Evolutionary conservation across 2,329 filamentous ascomycete species (phyloP), one percentile per base, ranked within the genome.

Genomic region (Fusarium equiseti): DNA sequence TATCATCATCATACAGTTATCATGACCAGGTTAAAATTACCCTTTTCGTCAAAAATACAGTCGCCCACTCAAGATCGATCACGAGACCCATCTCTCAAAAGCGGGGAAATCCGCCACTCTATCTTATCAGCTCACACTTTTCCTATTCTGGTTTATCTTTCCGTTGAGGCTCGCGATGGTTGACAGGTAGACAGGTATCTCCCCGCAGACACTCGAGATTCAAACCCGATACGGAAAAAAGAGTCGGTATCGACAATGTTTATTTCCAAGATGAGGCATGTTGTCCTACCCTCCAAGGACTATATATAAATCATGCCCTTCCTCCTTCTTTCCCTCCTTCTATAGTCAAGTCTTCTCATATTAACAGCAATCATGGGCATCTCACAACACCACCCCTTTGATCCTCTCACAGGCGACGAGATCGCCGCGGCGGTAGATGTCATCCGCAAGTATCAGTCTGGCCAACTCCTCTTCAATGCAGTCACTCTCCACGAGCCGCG

Each of bases 401-500:
- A 77, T 48, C 75, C 75, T 40, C 74, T 77, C 61, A 45, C 71
- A 3, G 94, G 97, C 80, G 97, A 97, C 73, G 90, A 92, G 74
- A 82, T 86, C 22, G 89, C 90, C 9, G 91, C 94, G 53, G 82
- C 86, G 3, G 83, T 93, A 45, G 82, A 86, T 2, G 83, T 92
- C 32, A 85, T 97, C 70, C 90, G 89, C 66, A 88, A 90, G 73
- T 86, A 91, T 63, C 86, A 97, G 1, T 38, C 67, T 78, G 85
- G 89, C 61, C 85, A 91, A 51, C 86, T 97, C 63, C 89, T 90
- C 80, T 97, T 95, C 87, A 96, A 97, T 83, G 92, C 94, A 4
- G 90, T 97, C 59, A 92, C 93, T 4, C 84, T 97, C 29, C 91
- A 90, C 75, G 94, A 97, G 84, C 94, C 94, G 51, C 91, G 91